These are phyloP conservation scores for Naganishia liquefaciens DNA, from an alignment of 1,284 basidiomycete species.

Conservation along the genomic window DNA sequence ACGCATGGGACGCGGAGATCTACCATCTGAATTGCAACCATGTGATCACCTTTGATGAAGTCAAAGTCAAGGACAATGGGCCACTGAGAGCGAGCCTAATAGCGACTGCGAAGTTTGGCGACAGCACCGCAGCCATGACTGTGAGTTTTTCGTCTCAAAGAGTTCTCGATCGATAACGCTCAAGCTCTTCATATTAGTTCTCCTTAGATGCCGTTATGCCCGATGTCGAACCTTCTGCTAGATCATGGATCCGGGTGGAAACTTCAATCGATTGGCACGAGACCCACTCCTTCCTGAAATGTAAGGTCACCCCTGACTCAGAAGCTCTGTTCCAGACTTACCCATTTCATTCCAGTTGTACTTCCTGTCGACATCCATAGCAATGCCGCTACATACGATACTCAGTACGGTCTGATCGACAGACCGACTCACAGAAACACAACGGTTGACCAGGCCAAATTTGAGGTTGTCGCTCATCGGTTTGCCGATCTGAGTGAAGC, in stretches of 20 bases:
- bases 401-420: slow-evolving; percentile 87
- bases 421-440: slow-evolving; percentile 93
- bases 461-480: slow-evolving; percentile 77
- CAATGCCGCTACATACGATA: slow-evolving; percentile 84
- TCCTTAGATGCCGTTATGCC: slow-evolving; percentile 78
- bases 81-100: slow-evolving; percentile 75
- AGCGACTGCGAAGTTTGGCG: slow-evolving; percentile 70
- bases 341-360: slow-evolving; percentile 76
- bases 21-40: slow-evolving; percentile 87
- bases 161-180: background rate
- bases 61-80: slow-evolving; percentile 73
- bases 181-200: slow-evolving; percentile 62
- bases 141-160: slow-evolving; percentile 59
- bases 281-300: slow-evolving; percentile 86
- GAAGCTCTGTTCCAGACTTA: background rate
- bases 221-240: slow-evolving; percentile 42
- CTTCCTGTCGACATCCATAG: slow-evolving; percentile 81
- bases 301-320: slow-evolving; percentile 54
- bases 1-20: slow-evolving; percentile 78
- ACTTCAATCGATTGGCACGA: slow-evolving; percentile 76
- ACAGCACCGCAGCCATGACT: slow-evolving; percentile 72
- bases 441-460: slow-evolving; percentile 63
- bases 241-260: slow-evolving; percentile 3
- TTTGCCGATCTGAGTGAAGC: slow-evolving; percentile 51
- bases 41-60: slow-evolving; percentile 70